These are phyloP conservation scores for Cryoendolithus antarcticus DNA, from an alignment of 2,329 filamentous ascomycete species.

Conservation along the genomic window DNA sequence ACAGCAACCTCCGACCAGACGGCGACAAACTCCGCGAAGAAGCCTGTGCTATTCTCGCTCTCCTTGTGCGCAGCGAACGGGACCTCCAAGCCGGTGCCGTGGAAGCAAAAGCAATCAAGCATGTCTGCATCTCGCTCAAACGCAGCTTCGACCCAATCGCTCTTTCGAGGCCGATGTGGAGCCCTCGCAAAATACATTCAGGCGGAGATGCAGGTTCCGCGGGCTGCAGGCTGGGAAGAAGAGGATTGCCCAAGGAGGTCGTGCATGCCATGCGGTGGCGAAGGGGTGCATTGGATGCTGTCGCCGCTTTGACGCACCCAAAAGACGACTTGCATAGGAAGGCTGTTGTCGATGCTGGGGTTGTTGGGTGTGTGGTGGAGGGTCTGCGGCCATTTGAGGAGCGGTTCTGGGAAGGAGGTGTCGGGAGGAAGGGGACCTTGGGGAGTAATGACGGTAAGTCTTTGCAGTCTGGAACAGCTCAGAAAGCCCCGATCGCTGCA, in stretches of 20 bases:
- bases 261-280: constrained; percentile 63
- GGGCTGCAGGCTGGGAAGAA: constrained; percentile 41
- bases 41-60: constrained; percentile 63
- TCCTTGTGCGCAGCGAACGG: constrained; percentile 65
- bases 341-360: constrained; percentile 67
- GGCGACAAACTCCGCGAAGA: constrained; percentile 45
- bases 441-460: too few species aligned
- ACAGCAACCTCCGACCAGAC: constrained; percentile 12
- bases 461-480: too few species aligned
- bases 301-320: constrained; percentile 62
- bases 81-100: constrained; percentile 71
- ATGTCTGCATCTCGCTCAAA: constrained; percentile 52
- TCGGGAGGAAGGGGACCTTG: too few species aligned
- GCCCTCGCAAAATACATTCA: constrained; percentile 18
- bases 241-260: constrained; percentile 50
- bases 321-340: constrained; percentile 79
- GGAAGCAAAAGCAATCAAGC: constrained; percentile 53
- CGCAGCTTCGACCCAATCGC: constrained; percentile 50
- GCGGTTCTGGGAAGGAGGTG: too few species aligned
- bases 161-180: constrained; percentile 43
- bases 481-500: too few species aligned
- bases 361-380: constrained; percentile 69
- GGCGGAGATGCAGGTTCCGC: constrained; percentile 6
- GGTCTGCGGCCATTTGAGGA: constrained; percentile 48
- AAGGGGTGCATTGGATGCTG: constrained; percentile 61